Percentiles rank a stretch among this genome's conserved stretches.
phyloP scores from a whole-genome alignment of 805 yeast genomes.

The Myxozyma melibiosi region DNA sequence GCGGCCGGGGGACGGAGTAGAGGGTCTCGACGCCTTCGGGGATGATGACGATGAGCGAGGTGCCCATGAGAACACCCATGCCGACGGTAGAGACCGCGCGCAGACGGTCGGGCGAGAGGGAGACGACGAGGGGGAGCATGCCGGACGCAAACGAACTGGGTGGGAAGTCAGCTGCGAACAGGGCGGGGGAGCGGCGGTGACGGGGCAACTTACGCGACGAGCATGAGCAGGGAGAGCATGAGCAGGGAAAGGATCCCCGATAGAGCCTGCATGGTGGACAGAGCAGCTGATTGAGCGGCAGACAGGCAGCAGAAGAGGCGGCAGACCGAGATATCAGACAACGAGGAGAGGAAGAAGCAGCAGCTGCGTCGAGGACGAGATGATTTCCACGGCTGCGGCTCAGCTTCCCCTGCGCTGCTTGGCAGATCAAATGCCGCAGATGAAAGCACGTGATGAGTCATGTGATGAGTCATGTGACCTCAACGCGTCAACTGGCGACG shows the following conservation, averaged over 20 bases:
- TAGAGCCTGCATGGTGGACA: slow-evolving; percentile 7
- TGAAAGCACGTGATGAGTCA: too few species aligned
- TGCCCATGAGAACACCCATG: slow-evolving; percentile 62
- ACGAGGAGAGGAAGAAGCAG: too few species aligned
- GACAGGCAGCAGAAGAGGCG: too few species aligned
- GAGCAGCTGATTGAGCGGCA: too few species aligned
- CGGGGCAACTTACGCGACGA: slow-evolving; percentile 38
- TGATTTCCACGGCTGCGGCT: too few species aligned
- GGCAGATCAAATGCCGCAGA: too few species aligned
- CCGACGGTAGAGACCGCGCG: slow-evolving; percentile 54
- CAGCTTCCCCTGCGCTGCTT: too few species aligned
- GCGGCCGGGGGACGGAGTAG: slow-evolving; percentile 33
- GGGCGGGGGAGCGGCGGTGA: background rate
- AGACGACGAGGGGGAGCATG: slow-evolving; percentile 40
- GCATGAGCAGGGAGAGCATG: slow-evolving; percentile 38
- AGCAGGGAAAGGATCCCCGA: slow-evolving; percentile 35
- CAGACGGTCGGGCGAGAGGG: slow-evolving; percentile 41
- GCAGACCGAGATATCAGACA: too few species aligned
- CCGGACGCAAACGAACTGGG: slow-evolving; percentile 40
- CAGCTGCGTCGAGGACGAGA: too few species aligned
- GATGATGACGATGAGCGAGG: slow-evolving; percentile 59
- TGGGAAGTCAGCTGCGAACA: background rate
- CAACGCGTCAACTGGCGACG: background rate
- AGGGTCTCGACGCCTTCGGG: slow-evolving; percentile 66
- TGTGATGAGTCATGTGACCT: too few species aligned